These are phyloP conservation scores for Sugiyamaella sp. DNA, from an alignment of 1,139 yeast species.

Conservation along the genomic window DNA sequence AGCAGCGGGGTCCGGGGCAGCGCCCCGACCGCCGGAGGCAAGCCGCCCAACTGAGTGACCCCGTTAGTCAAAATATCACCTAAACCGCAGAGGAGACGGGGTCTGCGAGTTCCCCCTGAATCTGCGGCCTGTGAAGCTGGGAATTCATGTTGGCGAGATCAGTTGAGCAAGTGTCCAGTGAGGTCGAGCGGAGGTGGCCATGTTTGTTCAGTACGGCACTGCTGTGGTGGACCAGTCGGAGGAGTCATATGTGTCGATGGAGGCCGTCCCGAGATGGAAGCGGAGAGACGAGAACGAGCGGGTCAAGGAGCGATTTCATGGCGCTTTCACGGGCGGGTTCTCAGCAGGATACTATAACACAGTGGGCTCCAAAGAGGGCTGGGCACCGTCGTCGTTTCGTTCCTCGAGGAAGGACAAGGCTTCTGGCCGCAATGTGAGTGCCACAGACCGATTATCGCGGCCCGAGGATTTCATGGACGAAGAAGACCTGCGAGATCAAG, in stretches of 20 bases:
- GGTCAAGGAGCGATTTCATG: slow-evolving; percentile 37
- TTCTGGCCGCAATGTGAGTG: not conserved
- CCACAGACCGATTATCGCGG: slow-evolving; percentile 14
- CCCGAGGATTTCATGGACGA: slow-evolving; percentile 42
- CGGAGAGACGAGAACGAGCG: slow-evolving; percentile 23
- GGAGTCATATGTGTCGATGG: slow-evolving; percentile 11
- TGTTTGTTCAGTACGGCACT: slow-evolving; percentile 23
- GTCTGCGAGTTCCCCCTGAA: too few relatives aligned
- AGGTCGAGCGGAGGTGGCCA: too few relatives aligned
- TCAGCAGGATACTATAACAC: slow-evolving; percentile 43
- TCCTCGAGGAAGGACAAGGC: slow-evolving; percentile 33
- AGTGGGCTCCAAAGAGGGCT: slow-evolving; percentile 44
- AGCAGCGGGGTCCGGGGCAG: too few relatives aligned
- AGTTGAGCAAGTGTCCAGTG: too few relatives aligned
- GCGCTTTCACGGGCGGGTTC: slow-evolving; percentile 44
- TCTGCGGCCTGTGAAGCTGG: too few relatives aligned
- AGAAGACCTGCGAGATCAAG: slow-evolving; percentile 39
- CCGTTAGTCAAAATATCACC: too few relatives aligned
- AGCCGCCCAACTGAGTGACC: too few relatives aligned
- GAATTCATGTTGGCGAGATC: too few relatives aligned
- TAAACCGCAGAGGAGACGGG: too few relatives aligned
- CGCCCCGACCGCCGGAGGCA: too few relatives aligned
- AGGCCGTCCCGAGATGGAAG: slow-evolving; percentile 23
- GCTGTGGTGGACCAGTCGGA: slow-evolving; percentile 15
- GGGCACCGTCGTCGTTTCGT: slow-evolving; percentile 39